Conservation (phyloP, 2,329 filamentous ascomycete species). For the Cytospora piceicola region DNA sequence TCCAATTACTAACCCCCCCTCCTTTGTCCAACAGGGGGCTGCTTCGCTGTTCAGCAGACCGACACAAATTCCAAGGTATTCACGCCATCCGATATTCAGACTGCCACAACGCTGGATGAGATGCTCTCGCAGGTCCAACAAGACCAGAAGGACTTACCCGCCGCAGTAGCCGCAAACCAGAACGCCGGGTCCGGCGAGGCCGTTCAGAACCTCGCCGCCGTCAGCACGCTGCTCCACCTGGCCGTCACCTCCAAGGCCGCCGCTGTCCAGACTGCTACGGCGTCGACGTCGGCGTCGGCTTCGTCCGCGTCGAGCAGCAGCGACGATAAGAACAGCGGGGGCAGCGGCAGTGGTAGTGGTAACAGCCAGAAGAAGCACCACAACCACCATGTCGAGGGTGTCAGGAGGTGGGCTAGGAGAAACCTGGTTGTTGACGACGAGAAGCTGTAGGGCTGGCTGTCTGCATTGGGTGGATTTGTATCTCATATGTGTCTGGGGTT, state of each 20-base stretch:
- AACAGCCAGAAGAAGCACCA: slow-evolving; percentile 5
- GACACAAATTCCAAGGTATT: slow-evolving; percentile 49
- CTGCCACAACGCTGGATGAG: slow-evolving; percentile 48
- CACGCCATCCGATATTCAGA: slow-evolving; percentile 50
- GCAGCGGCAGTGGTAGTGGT: background rate
- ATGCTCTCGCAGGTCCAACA: slow-evolving; percentile 53
- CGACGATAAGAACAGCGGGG: background rate
- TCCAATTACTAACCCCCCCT: background rate
- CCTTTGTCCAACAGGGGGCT: slow-evolving; percentile 47
- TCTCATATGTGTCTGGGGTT: background rate
- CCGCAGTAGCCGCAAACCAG: slow-evolving; percentile 50
- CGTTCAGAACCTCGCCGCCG: slow-evolving; percentile 3
- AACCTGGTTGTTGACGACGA: background rate
- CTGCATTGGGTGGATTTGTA: background rate
- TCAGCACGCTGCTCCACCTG: slow-evolving; percentile 7
- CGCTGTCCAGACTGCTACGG: slow-evolving; percentile 22
- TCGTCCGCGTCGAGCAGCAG: background rate
- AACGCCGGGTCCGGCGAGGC: slow-evolving; percentile 43
- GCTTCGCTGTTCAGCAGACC: slow-evolving; percentile 60
- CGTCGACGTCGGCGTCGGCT: slow-evolving; percentile 3
- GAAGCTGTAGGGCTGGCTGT: background rate
- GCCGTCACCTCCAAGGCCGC: slow-evolving; percentile 24
- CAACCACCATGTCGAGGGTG: background rate
- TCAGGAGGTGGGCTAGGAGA: slow-evolving; percentile 4
- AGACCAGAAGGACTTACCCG: slow-evolving; percentile 55